Conservation (phyloP, 163 green algal species). For the Scenedesmus sp. region DNA sequence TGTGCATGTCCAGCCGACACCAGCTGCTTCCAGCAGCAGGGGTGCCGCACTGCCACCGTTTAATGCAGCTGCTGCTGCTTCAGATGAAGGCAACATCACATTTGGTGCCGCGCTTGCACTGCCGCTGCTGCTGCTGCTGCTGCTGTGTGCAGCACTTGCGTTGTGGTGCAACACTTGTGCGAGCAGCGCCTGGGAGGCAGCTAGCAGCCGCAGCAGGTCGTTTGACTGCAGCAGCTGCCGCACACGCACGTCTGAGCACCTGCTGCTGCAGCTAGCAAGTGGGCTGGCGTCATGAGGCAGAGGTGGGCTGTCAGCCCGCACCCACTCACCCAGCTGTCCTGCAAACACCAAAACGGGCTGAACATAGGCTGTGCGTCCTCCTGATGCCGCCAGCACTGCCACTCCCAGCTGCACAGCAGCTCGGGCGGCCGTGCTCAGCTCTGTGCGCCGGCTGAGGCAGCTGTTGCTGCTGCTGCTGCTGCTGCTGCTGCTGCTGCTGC, state of each 20-base stretch:
- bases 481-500: background rate
- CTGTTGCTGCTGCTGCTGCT: conserved; percentile 21
- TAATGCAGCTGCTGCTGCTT: background rate
- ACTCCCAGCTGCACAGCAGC: no score
- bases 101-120: no score
- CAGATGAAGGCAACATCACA: background rate
- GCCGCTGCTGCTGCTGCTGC: background rate
- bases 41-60: background rate
- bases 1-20: background rate
- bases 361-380: no score
- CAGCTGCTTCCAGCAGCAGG: background rate
- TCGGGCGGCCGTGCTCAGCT: no score
- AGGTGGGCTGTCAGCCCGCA: no score
- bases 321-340: no score
- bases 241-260: background rate
- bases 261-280: no score
- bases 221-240: background rate
- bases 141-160: background rate
- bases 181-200: no score
- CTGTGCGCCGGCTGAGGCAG: background rate
- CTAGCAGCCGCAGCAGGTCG: background rate
- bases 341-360: no score
- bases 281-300: no score
- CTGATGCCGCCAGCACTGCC: no score
- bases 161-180: background rate